Evolutionary conservation across 164 flowering plant species (phyloP).

Genomic region (Sextonia rubra): DNA sequence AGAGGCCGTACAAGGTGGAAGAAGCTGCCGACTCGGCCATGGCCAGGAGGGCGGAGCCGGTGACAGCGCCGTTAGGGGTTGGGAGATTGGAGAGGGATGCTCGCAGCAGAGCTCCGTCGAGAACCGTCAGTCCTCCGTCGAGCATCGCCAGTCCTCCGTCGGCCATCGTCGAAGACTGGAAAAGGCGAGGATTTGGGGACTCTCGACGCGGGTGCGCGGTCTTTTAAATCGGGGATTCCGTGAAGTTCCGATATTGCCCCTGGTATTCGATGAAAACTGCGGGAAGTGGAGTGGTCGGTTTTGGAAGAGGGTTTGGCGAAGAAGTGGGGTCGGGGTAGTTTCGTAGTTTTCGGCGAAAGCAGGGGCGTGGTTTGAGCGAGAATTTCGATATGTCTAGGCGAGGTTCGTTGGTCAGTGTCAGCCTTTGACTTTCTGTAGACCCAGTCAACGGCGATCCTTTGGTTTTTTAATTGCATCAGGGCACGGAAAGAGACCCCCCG

Average conservation of each 20-base stretch:
- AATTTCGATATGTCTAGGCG: too few species aligned
- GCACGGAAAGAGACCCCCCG: too few species aligned
- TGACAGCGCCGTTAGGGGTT: conserved; percentile 17
- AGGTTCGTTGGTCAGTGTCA: too few species aligned
- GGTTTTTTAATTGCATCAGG: too few species aligned
- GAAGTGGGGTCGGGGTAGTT: not conserved
- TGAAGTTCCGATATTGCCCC: not conserved
- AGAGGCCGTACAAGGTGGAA: conserved; percentile 35
- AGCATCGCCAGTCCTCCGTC: conserved; percentile 4
- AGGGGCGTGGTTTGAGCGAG: not conserved
- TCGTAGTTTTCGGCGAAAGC: not conserved
- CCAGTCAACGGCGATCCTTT: too few species aligned
- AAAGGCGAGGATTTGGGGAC: not conserved
- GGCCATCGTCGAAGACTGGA: not conserved
- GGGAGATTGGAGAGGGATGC: conserved; percentile 24
- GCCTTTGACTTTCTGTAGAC: too few species aligned
- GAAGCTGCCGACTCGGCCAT: conserved; percentile 49
- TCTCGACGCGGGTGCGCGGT: not conserved
- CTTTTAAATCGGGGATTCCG: not conserved
- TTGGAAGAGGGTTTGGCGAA: not conserved
- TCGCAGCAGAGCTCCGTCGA: conserved; percentile 58
- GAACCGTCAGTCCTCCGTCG: conserved; percentile 16
- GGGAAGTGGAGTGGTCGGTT: not conserved
- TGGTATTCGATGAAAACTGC: not conserved
- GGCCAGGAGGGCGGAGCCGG: conserved; percentile 43